Percentiles rank a stretch among this genome's conserved stretches.
Evolutionary conservation across 1,284 basidiomycete species (phyloP).

Genomic region (Heterobasidion parviporum): DNA sequence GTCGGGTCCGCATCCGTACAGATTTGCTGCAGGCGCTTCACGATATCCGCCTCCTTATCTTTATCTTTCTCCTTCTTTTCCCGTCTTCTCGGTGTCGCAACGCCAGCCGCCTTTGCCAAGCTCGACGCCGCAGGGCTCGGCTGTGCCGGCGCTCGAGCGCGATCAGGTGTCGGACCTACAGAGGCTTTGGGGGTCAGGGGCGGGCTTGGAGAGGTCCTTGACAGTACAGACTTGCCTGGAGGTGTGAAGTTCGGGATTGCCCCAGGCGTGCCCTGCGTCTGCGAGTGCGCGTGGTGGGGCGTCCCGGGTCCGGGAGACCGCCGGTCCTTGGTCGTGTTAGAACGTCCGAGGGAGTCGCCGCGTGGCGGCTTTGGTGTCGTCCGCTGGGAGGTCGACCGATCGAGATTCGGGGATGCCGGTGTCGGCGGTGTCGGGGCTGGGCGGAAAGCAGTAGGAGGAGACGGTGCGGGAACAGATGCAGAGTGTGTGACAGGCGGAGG

Average conservation of each 20-base stretch:
- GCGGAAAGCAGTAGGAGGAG: conserved; percentile 47
- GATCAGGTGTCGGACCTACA: conserved; percentile 12
- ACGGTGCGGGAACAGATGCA: conserved; percentile 21
- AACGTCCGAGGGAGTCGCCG: conserved; percentile 45
- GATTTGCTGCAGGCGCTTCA: conserved; percentile 86
- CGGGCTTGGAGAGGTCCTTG: conserved; percentile 37
- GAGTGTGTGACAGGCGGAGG: conserved; percentile 23
- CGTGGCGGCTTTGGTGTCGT: conserved; percentile 42
- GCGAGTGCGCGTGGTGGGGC: conserved; percentile 12
- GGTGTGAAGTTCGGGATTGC: conserved; percentile 5
- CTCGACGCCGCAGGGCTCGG: conserved; percentile 49
- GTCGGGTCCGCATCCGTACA: conserved; percentile 98
- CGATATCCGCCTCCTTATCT: conserved; percentile 83
- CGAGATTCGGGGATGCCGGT: conserved; percentile 46
- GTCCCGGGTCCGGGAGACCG: conserved; percentile 27
- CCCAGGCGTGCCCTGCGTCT: conserved; percentile 7
- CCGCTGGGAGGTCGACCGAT: conserved; percentile 72
- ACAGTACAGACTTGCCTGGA: conserved; percentile 1
- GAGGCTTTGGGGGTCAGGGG: conserved; percentile 33
- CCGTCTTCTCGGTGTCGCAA: conserved; percentile 72
- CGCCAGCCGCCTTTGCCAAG: conserved; percentile 52
- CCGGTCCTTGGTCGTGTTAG: conserved; percentile 59
- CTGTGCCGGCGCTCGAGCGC: conserved; percentile 15
- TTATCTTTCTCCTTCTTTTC: conserved; percentile 82
- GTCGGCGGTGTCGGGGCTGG: conserved; percentile 52